phyloP scores from a whole-genome alignment of 495 filamentous ascomycete genomes.

The Neurospora sp. region DNA sequence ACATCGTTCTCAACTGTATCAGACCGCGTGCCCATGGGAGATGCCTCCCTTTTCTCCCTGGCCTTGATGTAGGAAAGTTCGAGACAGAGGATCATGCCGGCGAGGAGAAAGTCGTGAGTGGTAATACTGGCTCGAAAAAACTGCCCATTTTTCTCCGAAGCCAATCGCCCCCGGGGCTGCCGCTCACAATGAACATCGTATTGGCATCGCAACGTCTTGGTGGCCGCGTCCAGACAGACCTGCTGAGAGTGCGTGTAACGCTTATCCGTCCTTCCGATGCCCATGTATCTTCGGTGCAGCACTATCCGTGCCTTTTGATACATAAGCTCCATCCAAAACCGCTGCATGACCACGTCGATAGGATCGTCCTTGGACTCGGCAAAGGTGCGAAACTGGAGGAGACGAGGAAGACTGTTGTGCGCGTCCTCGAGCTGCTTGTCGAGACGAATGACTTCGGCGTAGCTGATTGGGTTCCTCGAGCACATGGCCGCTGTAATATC shows the following conservation, averaged over 20 bases:
- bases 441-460: slow-evolving; percentile 21
- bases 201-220: slow-evolving; percentile 27
- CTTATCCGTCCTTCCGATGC: slow-evolving; percentile 17
- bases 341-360: slow-evolving; percentile 21
- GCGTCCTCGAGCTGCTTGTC: slow-evolving; percentile 22
- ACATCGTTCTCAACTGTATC: slow-evolving; percentile 2
- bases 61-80: slow-evolving; percentile 17
- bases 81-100: slow-evolving; percentile 31
- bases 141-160: slow-evolving; percentile 7
- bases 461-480: slow-evolving; percentile 13
- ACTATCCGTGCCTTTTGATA: slow-evolving; percentile 21
- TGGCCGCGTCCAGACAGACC: slow-evolving; percentile 25
- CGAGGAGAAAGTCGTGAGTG: slow-evolving; percentile 27
- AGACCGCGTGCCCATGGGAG: neutral
- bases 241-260: slow-evolving; percentile 25
- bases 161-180: slow-evolving; percentile 21
- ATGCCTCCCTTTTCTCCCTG: slow-evolving; percentile 4
- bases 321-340: slow-evolving; percentile 21
- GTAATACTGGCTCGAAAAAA: slow-evolving; percentile 25
- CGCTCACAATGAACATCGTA: slow-evolving; percentile 24
- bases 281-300: slow-evolving; percentile 24
- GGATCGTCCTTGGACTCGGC: slow-evolving; percentile 17
- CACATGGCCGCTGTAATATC: slow-evolving; percentile 15
- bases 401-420: slow-evolving; percentile 11
- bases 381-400: slow-evolving; percentile 10